Evolutionary conservation across 345 rosid genomes (phyloP).

Genomic region (Gossypium arboreum): DNA sequence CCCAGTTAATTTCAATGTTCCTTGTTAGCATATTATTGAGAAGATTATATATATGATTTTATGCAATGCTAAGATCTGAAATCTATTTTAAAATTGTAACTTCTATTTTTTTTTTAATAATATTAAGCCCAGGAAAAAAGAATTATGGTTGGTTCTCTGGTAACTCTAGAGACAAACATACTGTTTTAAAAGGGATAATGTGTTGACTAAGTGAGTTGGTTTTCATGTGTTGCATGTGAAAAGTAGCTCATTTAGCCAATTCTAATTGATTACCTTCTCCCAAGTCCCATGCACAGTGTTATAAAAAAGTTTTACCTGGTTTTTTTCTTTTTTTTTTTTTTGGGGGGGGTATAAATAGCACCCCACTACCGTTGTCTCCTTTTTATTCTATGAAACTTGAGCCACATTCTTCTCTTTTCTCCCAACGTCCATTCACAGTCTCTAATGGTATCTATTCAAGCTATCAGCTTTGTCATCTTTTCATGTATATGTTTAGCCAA

Average conservation of each 20-base stretch:
- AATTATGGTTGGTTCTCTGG: not conserved
- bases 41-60: no score
- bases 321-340: not conserved
- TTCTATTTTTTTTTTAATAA: no score
- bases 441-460: slow-evolving; percentile 11
- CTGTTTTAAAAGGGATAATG: not conserved
- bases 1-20: no score
- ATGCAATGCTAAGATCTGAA: no score
- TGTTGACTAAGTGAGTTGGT: slow-evolving; percentile 15
- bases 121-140: no score
- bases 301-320: not conserved
- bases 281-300: no score
- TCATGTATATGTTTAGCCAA: not conserved
- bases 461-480: slow-evolving; percentile 1
- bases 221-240: slow-evolving; percentile 23
- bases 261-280: not conserved
- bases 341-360: not conserved
- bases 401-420: not conserved
- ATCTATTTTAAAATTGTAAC: no score
- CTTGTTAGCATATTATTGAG: no score
- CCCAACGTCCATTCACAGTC: not conserved
- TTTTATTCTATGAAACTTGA: not conserved
- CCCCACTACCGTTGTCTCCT: not conserved
- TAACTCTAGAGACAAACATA: not conserved
- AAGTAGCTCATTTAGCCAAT: not conserved